Percentiles rank a stretch among this genome's conserved stretches.
Evolutionary conservation across 306 rosid genomes (phyloP).

Genomic region (Vigna radiata): DNA sequence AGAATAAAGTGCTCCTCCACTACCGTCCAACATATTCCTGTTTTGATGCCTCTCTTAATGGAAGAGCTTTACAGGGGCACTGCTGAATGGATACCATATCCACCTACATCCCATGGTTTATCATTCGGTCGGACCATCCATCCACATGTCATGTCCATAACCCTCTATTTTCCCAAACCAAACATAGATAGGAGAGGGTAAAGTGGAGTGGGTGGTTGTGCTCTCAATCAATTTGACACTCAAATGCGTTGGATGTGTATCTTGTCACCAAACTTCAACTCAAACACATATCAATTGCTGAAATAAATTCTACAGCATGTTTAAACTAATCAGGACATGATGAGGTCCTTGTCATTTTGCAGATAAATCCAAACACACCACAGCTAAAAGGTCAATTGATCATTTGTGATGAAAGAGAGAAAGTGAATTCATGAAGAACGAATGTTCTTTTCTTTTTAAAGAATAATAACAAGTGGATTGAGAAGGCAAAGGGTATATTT

Average conservation of each 20-base stretch:
- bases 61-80: conserved; percentile 36
- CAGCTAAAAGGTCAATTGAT: conserved; percentile 17
- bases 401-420: background rate
- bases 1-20: conserved; percentile 63
- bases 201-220: conserved; percentile 2
- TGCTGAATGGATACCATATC: conserved; percentile 21
- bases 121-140: background rate
- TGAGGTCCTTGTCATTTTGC: conserved; percentile 28
- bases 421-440: background rate
- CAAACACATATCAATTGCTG: background rate
- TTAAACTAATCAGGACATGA: conserved; percentile 26
- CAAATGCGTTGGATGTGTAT: conserved; percentile 21
- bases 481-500: conserved; percentile 14
- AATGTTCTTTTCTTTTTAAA: background rate
- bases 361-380: conserved; percentile 22
- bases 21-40: conserved; percentile 52
- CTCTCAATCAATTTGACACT: conserved; percentile 13
- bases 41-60: conserved; percentile 46
- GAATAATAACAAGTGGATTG: background rate
- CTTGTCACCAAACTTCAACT: conserved; percentile 18
- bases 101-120: conserved; percentile 8
- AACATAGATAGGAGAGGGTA: background rate
- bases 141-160: conserved; percentile 14
- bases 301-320: conserved; percentile 21
- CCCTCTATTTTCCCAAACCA: conserved; percentile 25